Percentiles rank a stretch among this genome's conserved stretches.
Conservation (phyloP, 1,284 basidiomycete species). For the Ceratobasidium theobromae region DNA sequence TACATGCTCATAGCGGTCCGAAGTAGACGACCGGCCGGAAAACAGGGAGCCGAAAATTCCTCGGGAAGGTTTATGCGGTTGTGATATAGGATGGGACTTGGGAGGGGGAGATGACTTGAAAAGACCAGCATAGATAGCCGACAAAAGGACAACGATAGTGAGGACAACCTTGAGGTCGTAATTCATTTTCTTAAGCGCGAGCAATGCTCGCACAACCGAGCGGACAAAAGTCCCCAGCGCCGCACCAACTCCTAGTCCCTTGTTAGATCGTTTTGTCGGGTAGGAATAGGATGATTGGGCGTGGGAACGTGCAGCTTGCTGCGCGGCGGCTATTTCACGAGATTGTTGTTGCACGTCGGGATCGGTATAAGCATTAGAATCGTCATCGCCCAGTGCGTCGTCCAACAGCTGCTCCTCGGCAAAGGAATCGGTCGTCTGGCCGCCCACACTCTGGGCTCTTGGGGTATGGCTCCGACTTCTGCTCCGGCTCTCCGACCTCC, state of each 20-base stretch:
- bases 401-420: constrained; percentile 6
- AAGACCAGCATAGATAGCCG: constrained; percentile 44
- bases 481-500: constrained; percentile 4
- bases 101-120: constrained; percentile 31
- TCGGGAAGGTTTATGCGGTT: background rate
- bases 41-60: constrained; percentile 19
- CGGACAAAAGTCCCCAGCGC: constrained; percentile 32
- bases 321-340: constrained; percentile 29
- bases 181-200: constrained; percentile 6
- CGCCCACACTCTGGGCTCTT: constrained; percentile 12
- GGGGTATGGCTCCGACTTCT: constrained; percentile 23
- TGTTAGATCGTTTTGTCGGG: constrained; percentile 10
- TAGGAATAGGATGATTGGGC: constrained; percentile 14
- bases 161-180: background rate
- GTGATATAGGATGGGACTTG: background rate
- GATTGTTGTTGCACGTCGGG: constrained; percentile 17
- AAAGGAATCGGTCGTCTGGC: constrained; percentile 13
- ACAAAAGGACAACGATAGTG: background rate
- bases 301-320: constrained; percentile 22
- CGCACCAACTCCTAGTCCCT: constrained; percentile 22
- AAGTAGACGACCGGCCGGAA: constrained; percentile 41
- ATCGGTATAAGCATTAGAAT: constrained; percentile 25
- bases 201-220: constrained; percentile 8
- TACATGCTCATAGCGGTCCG: constrained; percentile 39
- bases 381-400: constrained; percentile 8